Conservation (phyloP, 345 rosid genomes). For the Linum tenue region DNA sequence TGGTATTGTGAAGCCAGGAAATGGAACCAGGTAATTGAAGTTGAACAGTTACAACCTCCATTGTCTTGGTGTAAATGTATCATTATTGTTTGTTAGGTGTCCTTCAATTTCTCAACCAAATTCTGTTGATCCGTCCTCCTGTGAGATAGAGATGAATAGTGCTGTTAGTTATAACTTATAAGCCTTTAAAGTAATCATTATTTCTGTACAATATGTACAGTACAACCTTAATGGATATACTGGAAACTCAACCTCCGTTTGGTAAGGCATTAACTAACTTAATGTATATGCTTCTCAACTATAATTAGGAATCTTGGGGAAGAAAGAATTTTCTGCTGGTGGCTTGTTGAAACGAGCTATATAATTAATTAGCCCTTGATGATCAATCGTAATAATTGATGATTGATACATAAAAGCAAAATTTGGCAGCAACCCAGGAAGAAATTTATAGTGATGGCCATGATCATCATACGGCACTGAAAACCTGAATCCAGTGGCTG, state of each 20-base stretch:
- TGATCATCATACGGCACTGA: neutral
- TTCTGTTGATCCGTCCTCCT: neutral
- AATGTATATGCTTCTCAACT: neutral
- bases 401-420: too few species aligned
- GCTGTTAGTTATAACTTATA: neutral
- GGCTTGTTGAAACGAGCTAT: neutral
- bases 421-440: too few species aligned
- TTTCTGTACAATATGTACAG: neutral
- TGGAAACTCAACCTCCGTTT: neutral
- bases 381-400: too few species aligned
- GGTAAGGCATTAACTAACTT: neutral
- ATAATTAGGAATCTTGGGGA: neutral
- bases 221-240: neutral
- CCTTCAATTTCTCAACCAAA: neutral
- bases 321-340: neutral
- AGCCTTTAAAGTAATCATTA: neutral
- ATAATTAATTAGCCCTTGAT: too few species aligned
- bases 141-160: neutral
- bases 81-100: neutral
- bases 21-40: slow-evolving; percentile 73
- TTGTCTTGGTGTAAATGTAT: neutral
- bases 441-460: too few species aligned
- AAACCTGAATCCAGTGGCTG: neutral
- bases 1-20: slow-evolving; percentile 88
- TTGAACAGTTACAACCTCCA: neutral